A percentile compares a stretch with the other conserved stretches of the same genome.
These are phyloP conservation scores for Coemansia sp. DNA, from an alignment of 192 early-diverging fungal species.

Conservation along the genomic window DNA sequence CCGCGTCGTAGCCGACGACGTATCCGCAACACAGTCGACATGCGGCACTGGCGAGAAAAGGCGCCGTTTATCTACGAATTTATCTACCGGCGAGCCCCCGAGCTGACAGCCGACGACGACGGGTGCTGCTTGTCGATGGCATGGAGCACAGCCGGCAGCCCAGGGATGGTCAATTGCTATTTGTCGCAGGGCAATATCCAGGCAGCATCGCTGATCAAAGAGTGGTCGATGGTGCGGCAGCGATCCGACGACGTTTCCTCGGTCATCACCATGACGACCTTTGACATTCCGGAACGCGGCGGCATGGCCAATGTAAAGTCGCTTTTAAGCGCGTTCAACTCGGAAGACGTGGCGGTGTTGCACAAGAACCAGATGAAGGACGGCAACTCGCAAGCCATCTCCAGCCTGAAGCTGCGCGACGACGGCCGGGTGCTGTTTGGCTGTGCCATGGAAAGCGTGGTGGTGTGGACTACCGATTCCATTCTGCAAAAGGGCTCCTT, in stretches of 20 bases:
- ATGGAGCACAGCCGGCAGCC: constrained; percentile 13
- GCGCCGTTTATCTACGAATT: constrained; percentile 40
- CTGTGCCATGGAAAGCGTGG: constrained; percentile 17
- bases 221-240: constrained; percentile 4
- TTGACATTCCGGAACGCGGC: constrained; percentile 27
- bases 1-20: neutral
- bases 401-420: constrained; percentile 29
- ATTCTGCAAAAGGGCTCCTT: constrained; percentile 32
- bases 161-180: constrained; percentile 13
- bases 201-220: constrained; percentile 4
- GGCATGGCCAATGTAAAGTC: constrained; percentile 6
- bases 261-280: constrained; percentile 18
- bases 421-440: constrained; percentile 41
- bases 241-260: constrained; percentile 8
- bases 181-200: constrained; percentile 26
- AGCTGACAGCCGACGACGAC: neutral
- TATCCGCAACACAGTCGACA: constrained; percentile 13
- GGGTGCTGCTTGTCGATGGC: constrained; percentile 34
- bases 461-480: constrained; percentile 24
- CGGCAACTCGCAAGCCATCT: constrained; percentile 13
- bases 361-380: constrained; percentile 15
- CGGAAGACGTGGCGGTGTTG: constrained; percentile 7
- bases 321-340: constrained; percentile 19
- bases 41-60: constrained; percentile 19
- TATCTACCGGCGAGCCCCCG: constrained; percentile 24